A percentile compares a stretch with the other conserved stretches of the same genome.
Evolutionary conservation across 495 filamentous ascomycete species (phyloP).

Genomic region (Xylaria telfairii): DNA sequence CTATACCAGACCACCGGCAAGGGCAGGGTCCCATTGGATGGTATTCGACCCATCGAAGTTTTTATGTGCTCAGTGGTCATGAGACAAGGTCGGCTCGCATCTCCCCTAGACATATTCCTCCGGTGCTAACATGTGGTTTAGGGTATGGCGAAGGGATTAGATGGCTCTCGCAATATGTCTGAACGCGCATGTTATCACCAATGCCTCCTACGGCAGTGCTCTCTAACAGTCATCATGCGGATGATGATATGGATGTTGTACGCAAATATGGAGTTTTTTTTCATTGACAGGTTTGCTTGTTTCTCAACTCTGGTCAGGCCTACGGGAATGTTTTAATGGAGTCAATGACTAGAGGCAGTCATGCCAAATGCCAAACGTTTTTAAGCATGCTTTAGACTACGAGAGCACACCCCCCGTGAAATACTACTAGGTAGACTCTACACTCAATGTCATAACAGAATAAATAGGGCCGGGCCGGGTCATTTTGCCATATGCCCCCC

Average conservation of each 20-base stretch:
- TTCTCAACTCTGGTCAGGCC: conserved; percentile 38
- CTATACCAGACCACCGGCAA: conserved; percentile 97
- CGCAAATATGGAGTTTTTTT: conserved; percentile 28
- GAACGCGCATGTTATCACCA: conserved; percentile 32
- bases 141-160: conserved; percentile 79
- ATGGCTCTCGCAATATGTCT: conserved; percentile 82
- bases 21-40: conserved; percentile 94
- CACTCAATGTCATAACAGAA: background rate
- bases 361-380: conserved; percentile 34
- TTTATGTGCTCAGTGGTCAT: conserved; percentile 99
- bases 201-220: conserved; percentile 6
- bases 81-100: conserved; percentile 76
- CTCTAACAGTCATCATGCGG: background rate
- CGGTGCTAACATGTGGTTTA: conserved; percentile 30
- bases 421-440: background rate
- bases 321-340: conserved; percentile 42
- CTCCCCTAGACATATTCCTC: background rate
- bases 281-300: conserved; percentile 38
- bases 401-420: background rate
- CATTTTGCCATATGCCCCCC: background rate
- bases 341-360: conserved; percentile 44
- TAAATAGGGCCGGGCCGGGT: too few species aligned
- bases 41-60: conserved; percentile 93
- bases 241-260: conserved; percentile 25
- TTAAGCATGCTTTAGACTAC: conserved; percentile 3